Evolutionary conservation across 257 asterid species (phyloP), one percentile per base, ranked within the genome.

Genomic region (Solanum appendiculatum): DNA sequence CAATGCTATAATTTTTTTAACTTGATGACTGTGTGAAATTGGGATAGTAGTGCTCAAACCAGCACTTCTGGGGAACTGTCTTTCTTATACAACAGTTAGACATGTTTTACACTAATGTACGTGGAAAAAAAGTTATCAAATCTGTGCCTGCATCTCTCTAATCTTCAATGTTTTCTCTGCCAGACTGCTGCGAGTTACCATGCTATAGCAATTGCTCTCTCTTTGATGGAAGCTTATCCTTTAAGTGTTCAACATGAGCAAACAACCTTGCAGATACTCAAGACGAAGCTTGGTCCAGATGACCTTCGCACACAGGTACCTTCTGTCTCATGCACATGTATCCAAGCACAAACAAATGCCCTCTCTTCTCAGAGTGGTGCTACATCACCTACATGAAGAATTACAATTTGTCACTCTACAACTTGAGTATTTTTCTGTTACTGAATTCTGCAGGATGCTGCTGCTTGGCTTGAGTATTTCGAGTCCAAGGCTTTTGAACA

Each of bases 131-230:
- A 33, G 77, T 69, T 69, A 33, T 27, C 21, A 46, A 46, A 46
- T 9, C 7, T 16, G 34, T 78, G 63, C 84, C 66, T 46, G 58
- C 66, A 29, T 80, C 40, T 72, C 29, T 46, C 85, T 27, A 20
- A 80, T 29, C 63, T 46, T 20, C 58, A 46, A 46, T 23, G n/a
- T 66, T 80, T 80, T 80, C 42, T 46, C 66, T 80, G 29, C 42
- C 98, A 97, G 99, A 97, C 99, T 89, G 99, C 99, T 90, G 99
- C 99, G 37, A 97, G 99, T 92, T 97, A 97, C 91, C 99, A 97
- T 77, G 99, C 99, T 90, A 96, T 97, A 89, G 99, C 99, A 86
- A 97, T 97, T 85, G 99, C 99, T 88, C 97, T 97, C 91, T 97
- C 99, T 3, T 90, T 97, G 93, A 97, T 97, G 99, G 98, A 97